Percentiles rank a stretch among this genome's conserved stretches.
phyloP scores from a whole-genome alignment of 1,284 basidiomycete genomes.

The Porogramme epimiltina region DNA sequence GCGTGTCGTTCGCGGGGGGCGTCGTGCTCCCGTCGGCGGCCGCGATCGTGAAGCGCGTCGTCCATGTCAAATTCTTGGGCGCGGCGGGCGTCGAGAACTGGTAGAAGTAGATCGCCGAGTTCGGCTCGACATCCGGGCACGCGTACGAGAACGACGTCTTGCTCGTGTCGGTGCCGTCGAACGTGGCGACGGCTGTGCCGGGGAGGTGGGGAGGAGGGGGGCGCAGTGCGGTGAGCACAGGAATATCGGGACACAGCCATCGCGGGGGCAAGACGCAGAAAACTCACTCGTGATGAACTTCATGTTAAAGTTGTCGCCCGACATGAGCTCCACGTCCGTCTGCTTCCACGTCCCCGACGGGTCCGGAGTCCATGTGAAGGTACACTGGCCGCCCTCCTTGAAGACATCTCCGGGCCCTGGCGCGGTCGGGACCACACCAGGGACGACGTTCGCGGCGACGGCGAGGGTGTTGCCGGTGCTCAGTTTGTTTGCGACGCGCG shows the following conservation, averaged over 20 bases:
- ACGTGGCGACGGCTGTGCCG: slow-evolving; percentile 51
- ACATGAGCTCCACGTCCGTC: slow-evolving; percentile 79
- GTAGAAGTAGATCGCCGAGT: slow-evolving; percentile 80
- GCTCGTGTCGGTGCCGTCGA: slow-evolving; percentile 53
- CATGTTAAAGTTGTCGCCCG: slow-evolving; percentile 76
- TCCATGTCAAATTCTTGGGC: slow-evolving; percentile 57
- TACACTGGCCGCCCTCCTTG: slow-evolving; percentile 55
- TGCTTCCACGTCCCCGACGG: slow-evolving; percentile 59
- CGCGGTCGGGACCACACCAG: slow-evolving; percentile 51
- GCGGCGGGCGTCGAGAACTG: slow-evolving; percentile 58
- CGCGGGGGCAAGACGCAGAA: slow-evolving; percentile 25
- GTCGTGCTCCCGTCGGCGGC: slow-evolving; percentile 49
- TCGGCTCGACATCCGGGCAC: slow-evolving; percentile 68
- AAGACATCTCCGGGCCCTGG: slow-evolving; percentile 53
- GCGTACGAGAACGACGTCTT: slow-evolving; percentile 50
- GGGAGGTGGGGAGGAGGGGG: background rate
- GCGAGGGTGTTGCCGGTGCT: slow-evolving; percentile 11
- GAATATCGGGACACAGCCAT: too few species aligned
- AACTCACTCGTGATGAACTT: slow-evolving; percentile 59
- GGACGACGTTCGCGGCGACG: slow-evolving; percentile 37
- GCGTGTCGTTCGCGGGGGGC: slow-evolving; percentile 50
- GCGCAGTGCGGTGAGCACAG: background rate
- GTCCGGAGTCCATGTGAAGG: slow-evolving; percentile 58
- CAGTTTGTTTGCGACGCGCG: slow-evolving; percentile 38
- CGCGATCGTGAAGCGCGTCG: slow-evolving; percentile 80